A percentile compares a stretch with the other conserved stretches of the same genome.
Evolutionary conservation across 2,329 filamentous ascomycete genomes (phyloP).

Genomic region (Monilinia fructigena): DNA sequence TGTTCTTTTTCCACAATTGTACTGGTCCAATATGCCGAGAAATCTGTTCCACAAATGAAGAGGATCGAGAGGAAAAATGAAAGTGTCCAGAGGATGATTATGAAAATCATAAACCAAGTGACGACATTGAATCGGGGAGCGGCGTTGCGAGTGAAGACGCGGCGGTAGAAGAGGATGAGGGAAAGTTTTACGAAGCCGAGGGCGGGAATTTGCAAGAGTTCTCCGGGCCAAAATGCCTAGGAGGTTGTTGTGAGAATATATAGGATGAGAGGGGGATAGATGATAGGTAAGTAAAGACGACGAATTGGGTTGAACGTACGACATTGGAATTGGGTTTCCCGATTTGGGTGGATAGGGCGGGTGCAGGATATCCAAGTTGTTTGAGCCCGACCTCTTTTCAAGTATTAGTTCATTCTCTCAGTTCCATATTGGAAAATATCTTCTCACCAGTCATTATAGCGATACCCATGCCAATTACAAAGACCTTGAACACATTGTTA

Average conservation of each 20-base stretch:
- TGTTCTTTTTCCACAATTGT: slow-evolving; percentile 14
- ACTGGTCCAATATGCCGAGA: slow-evolving; percentile 15
- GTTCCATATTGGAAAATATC: background rate
- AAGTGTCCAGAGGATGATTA: slow-evolving; percentile 14
- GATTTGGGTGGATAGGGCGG: background rate
- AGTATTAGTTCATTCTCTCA: background rate
- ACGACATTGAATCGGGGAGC: slow-evolving; percentile 16
- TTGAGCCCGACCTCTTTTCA: slow-evolving; percentile 14
- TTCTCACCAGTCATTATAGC: slow-evolving; percentile 19
- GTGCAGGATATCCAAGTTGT: slow-evolving; percentile 18
- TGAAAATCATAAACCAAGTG: background rate
- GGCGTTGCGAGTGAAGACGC: slow-evolving; percentile 9
- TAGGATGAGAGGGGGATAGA: too few relatives aligned
- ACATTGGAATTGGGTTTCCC: slow-evolving; percentile 17
- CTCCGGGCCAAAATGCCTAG: slow-evolving; percentile 18
- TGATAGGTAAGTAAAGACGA: too few relatives aligned
- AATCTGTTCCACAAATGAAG: slow-evolving; percentile 16
- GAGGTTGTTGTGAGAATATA: background rate
- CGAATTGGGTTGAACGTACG: background rate
- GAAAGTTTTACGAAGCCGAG: slow-evolving; percentile 21
- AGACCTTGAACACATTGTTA: slow-evolving; percentile 4
- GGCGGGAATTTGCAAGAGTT: slow-evolving; percentile 19
- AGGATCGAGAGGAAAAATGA: slow-evolving; percentile 19
- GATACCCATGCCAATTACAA: slow-evolving; percentile 19
- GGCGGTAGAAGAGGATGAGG: slow-evolving; percentile 20